Conservation (phyloP, 768 basidiomycete genomes). For the Leccinum ochraceum region DNA sequence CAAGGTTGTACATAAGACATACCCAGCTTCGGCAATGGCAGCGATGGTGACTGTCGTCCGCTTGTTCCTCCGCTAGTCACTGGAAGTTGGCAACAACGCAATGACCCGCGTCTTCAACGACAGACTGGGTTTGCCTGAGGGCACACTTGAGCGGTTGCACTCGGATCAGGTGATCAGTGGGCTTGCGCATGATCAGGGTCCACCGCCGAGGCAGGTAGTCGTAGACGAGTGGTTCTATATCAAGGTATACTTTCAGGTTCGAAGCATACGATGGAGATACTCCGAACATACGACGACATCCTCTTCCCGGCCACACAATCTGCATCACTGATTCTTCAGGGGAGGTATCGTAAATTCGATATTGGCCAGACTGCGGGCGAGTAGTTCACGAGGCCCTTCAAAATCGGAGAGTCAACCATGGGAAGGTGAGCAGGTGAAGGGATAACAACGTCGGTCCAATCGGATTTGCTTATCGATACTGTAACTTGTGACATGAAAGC, state of each 20-base stretch:
- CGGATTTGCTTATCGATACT: background rate
- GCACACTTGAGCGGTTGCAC: constrained; percentile 47
- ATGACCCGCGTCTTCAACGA: constrained; percentile 59
- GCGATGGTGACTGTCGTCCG: constrained; percentile 50
- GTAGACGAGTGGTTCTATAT: constrained; percentile 62
- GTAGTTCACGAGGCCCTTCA: constrained; percentile 44
- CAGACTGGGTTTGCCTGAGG: constrained; percentile 51
- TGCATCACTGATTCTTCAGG: constrained; percentile 65
- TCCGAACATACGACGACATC: constrained; percentile 28
- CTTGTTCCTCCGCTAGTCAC: constrained; percentile 59
- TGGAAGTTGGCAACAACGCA: constrained; percentile 50
- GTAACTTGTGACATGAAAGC: background rate
- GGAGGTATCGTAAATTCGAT: constrained; percentile 47
- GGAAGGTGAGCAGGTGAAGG: constrained; percentile 34
- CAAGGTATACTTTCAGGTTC: constrained; percentile 39
- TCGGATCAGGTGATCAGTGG: constrained; percentile 47
- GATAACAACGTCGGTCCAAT: no score
- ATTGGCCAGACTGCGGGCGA: constrained; percentile 38
- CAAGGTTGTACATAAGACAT: constrained; percentile 52
- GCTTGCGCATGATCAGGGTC: constrained; percentile 56
- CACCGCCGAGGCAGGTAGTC: constrained; percentile 18
- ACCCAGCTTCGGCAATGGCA: constrained; percentile 52
- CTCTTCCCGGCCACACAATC: constrained; percentile 55
- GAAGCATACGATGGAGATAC: background rate
- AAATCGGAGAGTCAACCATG: constrained; percentile 43